Conservation (phyloP, 257 asterid species). For the Cruciata laevipes region DNA sequence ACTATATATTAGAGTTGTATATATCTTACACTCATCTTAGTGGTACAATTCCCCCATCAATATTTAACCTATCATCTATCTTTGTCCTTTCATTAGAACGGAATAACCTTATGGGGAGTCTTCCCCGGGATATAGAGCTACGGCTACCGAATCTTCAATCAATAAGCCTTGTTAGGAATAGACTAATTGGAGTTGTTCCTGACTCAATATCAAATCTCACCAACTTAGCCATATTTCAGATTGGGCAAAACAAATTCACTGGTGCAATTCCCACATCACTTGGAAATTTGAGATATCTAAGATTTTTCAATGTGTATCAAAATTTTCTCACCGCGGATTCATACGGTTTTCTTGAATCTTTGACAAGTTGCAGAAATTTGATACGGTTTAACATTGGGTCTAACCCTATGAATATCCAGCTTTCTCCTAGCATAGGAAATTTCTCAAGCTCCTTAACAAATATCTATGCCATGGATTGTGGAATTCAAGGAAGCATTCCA, state of each 20-base stretch:
- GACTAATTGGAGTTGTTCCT: neutral
- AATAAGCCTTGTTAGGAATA: neutral
- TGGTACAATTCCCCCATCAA: neutral
- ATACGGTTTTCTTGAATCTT: neutral
- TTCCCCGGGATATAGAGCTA: neutral
- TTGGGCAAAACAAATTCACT: neutral
- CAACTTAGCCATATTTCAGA: neutral
- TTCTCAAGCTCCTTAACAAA: neutral
- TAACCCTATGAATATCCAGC: neutral
- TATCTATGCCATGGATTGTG: neutral
- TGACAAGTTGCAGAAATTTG: neutral
- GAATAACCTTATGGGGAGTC: slow-evolving; percentile 6
- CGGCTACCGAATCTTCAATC: neutral
- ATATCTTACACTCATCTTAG: neutral
- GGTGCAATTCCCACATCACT: slow-evolving; percentile 1
- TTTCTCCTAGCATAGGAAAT: neutral
- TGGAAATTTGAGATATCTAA: neutral
- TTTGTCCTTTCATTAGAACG: accelerated
- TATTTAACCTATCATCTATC: neutral
- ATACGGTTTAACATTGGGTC: neutral
- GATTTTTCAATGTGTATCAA: accelerated
- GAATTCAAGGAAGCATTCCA: slow-evolving; percentile 2
- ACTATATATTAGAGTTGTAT: neutral
- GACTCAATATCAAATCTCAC: slow-evolving; percentile 6
- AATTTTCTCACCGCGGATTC: neutral